Conservation (phyloP, 139 green algal genomes). For the Chlorella sp. region DNA sequence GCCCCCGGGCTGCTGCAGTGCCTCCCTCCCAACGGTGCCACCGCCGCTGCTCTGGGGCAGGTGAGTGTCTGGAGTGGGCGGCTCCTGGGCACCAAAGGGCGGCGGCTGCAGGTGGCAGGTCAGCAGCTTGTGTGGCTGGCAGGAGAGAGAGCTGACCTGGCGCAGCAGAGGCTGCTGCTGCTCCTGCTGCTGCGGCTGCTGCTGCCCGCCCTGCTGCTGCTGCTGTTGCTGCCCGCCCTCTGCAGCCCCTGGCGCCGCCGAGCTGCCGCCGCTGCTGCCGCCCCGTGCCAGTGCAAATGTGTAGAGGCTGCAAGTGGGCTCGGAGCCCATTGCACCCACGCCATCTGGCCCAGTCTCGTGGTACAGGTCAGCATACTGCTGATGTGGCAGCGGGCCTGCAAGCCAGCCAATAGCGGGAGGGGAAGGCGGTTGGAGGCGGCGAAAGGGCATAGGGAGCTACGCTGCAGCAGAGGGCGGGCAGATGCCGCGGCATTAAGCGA, state of each 20-base stretch:
- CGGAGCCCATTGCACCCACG: constrained; percentile 49
- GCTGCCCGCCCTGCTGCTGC: background rate
- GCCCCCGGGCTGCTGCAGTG: background rate
- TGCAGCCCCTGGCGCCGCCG: background rate
- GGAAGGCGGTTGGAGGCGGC: background rate
- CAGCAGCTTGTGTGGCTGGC: constrained; percentile 42
- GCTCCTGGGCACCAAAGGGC: constrained; percentile 14
- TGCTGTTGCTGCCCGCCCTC: background rate
- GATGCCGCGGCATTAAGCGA: too few relatives aligned
- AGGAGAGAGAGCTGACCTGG: constrained; percentile 23
- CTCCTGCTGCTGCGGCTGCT: background rate
- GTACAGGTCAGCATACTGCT: constrained; percentile 75
- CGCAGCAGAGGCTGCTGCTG: constrained; percentile 5
- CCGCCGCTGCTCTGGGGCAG: background rate
- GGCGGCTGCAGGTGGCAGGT: constrained; percentile 31
- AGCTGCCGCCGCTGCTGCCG: background rate
- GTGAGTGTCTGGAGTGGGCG: constrained; percentile 5
- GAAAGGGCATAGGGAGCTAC: background rate
- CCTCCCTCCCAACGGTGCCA: background rate
- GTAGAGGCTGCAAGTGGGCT: constrained; percentile 51
- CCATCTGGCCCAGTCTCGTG: constrained; percentile 67
- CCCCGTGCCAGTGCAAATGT: background rate
- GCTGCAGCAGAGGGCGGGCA: background rate
- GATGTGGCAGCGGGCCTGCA: constrained; percentile 45
- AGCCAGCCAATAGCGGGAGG: background rate